Evolutionary conservation across 768 basidiomycete species (phyloP).

Genomic region (Pulveroboletus frians): DNA sequence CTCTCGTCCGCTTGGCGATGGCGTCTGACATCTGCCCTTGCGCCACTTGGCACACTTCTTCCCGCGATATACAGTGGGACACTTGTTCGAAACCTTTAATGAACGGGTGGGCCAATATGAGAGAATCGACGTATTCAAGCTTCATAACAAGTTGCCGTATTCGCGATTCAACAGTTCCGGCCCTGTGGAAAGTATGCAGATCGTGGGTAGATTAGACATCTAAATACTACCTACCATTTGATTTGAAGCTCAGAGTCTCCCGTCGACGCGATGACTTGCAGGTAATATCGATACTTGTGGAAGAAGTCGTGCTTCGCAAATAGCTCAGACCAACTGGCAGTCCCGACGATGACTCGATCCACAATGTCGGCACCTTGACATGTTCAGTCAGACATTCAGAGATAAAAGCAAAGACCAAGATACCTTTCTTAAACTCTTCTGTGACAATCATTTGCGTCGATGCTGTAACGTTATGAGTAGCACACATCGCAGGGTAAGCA

Average conservation of each 20-base stretch:
- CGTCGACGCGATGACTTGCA: slow-evolving; percentile 92
- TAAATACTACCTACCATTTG: slow-evolving; percentile 68
- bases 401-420: neutral
- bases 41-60: slow-evolving; percentile 83
- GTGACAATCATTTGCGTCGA: slow-evolving; percentile 97
- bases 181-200: slow-evolving; percentile 37
- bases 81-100: slow-evolving; percentile 90
- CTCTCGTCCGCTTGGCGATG: slow-evolving; percentile 66
- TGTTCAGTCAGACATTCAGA: slow-evolving; percentile 10
- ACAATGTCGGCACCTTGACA: slow-evolving; percentile 84
- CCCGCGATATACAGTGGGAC: slow-evolving; percentile 75
- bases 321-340: slow-evolving; percentile 85
- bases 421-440: slow-evolving; percentile 91
- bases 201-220: neutral
- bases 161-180: slow-evolving; percentile 98
- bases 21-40: slow-evolving; percentile 80
- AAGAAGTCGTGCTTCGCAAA: slow-evolving; percentile 97
- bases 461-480: slow-evolving; percentile 94
- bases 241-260: slow-evolving; percentile 78
- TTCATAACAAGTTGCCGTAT: slow-evolving; percentile 97
- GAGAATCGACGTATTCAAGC: slow-evolving; percentile 90
- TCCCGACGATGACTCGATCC: slow-evolving; percentile 83
- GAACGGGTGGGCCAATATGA: slow-evolving; percentile 92
- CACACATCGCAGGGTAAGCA: slow-evolving; percentile 98
- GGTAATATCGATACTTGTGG: slow-evolving; percentile 92